Evolutionary conservation across 1,139 yeast species (phyloP), one percentile per base, ranked within the genome.

Genomic region (Hansenula sp.): DNA sequence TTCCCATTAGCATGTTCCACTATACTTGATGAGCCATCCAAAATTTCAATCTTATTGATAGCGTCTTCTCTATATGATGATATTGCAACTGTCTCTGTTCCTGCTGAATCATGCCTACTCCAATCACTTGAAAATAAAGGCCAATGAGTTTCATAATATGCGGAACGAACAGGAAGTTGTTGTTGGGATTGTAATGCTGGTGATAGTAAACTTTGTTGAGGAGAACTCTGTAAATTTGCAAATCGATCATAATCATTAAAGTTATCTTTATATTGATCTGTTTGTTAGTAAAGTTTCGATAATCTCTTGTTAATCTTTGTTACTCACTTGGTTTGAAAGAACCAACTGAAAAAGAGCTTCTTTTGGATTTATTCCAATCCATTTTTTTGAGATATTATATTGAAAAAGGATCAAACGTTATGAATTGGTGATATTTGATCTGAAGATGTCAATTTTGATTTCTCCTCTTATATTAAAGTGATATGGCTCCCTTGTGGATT

Each of bases 121-220:
- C 96, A 87, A 57, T 84, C 94, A 24, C 79, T 67, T 28, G 83
- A 74, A 55, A 76, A 84, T 18, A 87, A 65, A 1, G 94, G 93
- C 61, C 74, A 72, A 42, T 76, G 76, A 0, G 85, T 71, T 47
- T 77, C 78, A 56, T 74, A 84, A 54, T 73, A 75, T 6, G 87
- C 81, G 6, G 75, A 67, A 31, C 81, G 58, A 13, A 68, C 65
- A 33, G 64, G 62, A 9, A 58, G 18, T 28, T 36, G 45, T 21
- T 49, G 5, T 21, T 9, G 61, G 1, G 53, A 47, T 35, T 50
- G 55, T 16, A 44, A 30, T 11, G 48, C 40, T 24, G 43, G 33
- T 12, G 29, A 25, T 21, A 25, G 33, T 18, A 29, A 16, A 8
- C 25, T 19, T 25, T 47, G 46, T 15, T 42, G 53, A 15, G 49